Evolutionary conservation across 305 asterid species (phyloP), one percentile per base, ranked within the genome.

Genomic region (Andrographis paniculata): DNA sequence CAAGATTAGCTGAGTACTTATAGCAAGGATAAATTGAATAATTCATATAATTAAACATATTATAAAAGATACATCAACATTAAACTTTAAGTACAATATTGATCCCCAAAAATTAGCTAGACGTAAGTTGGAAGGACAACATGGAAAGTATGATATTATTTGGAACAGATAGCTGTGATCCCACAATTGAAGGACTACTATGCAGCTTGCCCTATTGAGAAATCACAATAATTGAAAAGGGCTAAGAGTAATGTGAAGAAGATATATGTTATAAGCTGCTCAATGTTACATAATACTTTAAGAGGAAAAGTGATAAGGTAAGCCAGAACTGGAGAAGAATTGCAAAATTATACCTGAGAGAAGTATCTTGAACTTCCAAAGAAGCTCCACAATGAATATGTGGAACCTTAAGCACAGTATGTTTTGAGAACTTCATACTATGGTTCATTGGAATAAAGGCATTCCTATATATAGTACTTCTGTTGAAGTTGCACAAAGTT

Each of bases 321-420:
- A 33, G 24, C 17, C 16, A n/a, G n/a, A 23, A 14, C 8, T 14
- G 17, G 13, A 45, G 20, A 27, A 40, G 4, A 20, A 44, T 30
- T 14, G 45, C 14, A 14, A 20, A 7, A 0, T 1, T 13, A 21
- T 40, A 79, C 89, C 76, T 46, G 24, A 40, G 19, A 22, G 69
- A 23, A 53, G 69, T 24, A 20, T 67, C 65, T 52, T 58, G 58
- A 37, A 35, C 65, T 42, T 69, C 72, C 63, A 65, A 58, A 19
- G 86, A 74, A 55, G 83, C 84, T 49, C 45, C 63, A 45, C 75
- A 63, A 42, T 24, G 56, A 40, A 39, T 23, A 36, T 27, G 57
- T 39, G 49, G 52, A 58, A 47, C 52, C 61, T 55, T 61, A 33
- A 48, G 65, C 18, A 38, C 18, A n/a, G 35, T 23, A 30, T 44